These are phyloP conservation scores for Sisymbrium irio DNA, from an alignment of 345 rosid genomes.

Conservation along the genomic window DNA sequence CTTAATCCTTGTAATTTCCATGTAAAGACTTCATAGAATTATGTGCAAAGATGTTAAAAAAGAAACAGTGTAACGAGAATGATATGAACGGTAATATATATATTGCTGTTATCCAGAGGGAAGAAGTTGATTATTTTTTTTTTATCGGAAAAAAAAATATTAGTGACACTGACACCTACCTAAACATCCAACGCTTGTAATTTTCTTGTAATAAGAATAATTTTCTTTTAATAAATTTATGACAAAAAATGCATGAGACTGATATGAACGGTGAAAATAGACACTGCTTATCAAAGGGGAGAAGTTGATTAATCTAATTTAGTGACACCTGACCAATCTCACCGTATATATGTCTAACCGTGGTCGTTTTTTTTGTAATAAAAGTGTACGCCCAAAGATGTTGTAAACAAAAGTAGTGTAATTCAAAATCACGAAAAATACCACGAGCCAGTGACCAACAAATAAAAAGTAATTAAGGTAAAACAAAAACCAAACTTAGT, in stretches of 20 bases:
- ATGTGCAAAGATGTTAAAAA: not conserved
- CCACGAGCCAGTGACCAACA: not conserved
- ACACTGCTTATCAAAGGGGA: not conserved
- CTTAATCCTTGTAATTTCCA: not conserved
- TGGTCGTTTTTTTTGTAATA: not conserved
- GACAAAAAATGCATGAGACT: not conserved
- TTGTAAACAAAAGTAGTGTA: not conserved
- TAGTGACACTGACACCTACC: not conserved
- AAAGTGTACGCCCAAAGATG: not conserved
- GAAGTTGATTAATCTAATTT: not conserved
- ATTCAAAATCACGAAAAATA: not conserved
- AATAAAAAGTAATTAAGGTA: not conserved
- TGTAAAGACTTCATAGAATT: not conserved
- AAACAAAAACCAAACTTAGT: too few relatives aligned
- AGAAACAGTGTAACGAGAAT: not conserved
- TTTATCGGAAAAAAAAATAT: too few relatives aligned
- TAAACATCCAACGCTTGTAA: not conserved
- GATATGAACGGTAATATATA: not conserved
- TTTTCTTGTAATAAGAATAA: too few relatives aligned
- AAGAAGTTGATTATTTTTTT: not conserved
- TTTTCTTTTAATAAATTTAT: too few relatives aligned
- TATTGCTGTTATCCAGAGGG: not conserved
- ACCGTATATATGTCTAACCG: not conserved
- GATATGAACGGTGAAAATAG: not conserved
- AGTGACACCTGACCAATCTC: not conserved